Base-by-base conservation (phyloP, 306 rosid genomes). In the Castanopsis chinensis region DNA sequence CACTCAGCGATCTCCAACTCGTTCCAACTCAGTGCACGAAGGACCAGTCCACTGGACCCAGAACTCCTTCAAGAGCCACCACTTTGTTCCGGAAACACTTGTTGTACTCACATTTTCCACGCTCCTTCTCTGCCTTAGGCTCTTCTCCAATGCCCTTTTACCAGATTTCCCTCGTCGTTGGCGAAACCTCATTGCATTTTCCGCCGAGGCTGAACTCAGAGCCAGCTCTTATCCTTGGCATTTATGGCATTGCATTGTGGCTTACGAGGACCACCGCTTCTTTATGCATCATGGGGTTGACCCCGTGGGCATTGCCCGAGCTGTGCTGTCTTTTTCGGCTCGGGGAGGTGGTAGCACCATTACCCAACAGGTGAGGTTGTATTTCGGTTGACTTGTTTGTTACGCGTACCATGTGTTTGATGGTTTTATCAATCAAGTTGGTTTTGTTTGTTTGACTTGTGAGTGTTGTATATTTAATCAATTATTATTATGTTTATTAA, bases 271-370 rank as follows among this genome's bases (percentile, higher is more conserved):
- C 67, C 23, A 74, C 11, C 79, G 80, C n/a, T 84, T 82, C 79
- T 79, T 73, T 43, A 27, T 67, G 57, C 80, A 82, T 53, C 61
- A n/a, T n/a, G 80, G 83, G 71, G 53, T 88, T 21, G 82, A 80
- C 76, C 83, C 71, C 15, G 71, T 83, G 60, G 84, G 83, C 33
- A 27, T 76, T 58, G 78, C 76, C 20, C 81, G 76, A 15, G 76
- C 78, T 4, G 65, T 69, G 18, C 33, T 69, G 27, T 79, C 85
- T 3, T 35, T 82, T 74, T 83, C 85, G 35, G 78, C 82, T 11
- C 76, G 13, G 8, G 86, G 83, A 15, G 85, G 90, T 55, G 85
- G 82, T 25, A 82, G 80, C 78, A 82, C 81, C 14, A 79, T 82
- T 68, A 82, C 69, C 13, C 83, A 75, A 57, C 73, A 61, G 77